Base-by-base conservation (phyloP, 768 basidiomycete species). In the Pisolithus orientalis region DNA sequence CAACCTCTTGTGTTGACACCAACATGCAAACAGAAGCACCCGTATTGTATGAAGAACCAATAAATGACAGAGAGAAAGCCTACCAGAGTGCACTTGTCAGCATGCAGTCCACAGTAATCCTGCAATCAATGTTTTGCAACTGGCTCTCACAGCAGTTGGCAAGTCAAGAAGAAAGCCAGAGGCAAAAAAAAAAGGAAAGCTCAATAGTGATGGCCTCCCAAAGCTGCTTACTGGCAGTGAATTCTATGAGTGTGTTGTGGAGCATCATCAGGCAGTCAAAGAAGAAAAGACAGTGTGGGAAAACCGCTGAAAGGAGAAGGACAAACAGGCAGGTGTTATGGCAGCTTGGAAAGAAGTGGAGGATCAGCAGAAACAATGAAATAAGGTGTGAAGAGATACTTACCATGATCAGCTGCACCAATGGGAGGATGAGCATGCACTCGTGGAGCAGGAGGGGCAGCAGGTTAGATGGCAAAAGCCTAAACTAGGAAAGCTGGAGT, bases 41-140 rank as follows among this genome's bases (percentile, higher is more conserved):
- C 7, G 7, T 53, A 39, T 27, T 53, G 24, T 32, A 53, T 14
- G 10, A 37, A 31, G 25, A 48, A 31, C 52, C 47, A 29, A 31
- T 13, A 17, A 32, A 17, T 29, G 39, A 24, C 13, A 27, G 6
- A 17, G 53, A 53, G 27, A 10, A 21, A 5, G 37, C 29, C 11
- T 25, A 46, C 34, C 51, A 52, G 28, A 42, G 39, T 2, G 39
- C 49, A 21, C 44, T 61, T 9, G 24, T 57, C 34, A n/a, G 24
- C 16, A 52, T 59, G 60, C 58, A 61, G 47, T 49, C 56, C 2
- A 45, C 39, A 25, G 47, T 49, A 6, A 56, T 61, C 7, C 34
- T 59, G n/a, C 56, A 59, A 11, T 51, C 48, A 17, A 48, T 47
- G n/a, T 61, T 52, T 45, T 56, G 48, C 42, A 51, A 57, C 27